Evolutionary conservation across 768 basidiomycete genomes (phyloP), one percentile per base, ranked within the genome.

Genomic region (Panus rudis): DNA sequence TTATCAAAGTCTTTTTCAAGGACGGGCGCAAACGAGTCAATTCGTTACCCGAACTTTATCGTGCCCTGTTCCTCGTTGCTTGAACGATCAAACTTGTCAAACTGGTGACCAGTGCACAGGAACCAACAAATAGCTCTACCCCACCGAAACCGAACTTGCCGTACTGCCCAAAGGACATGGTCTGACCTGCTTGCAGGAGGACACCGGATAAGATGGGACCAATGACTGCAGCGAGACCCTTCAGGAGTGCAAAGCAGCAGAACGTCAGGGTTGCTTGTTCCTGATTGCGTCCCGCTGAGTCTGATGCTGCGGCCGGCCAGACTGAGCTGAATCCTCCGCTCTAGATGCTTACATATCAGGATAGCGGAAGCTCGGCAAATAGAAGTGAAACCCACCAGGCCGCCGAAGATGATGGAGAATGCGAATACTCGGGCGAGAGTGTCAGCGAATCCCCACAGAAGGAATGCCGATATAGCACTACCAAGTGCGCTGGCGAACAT

Each of bases 381-480:
- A 10, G 10, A 10, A 10, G 28, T 10, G 10, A 30, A 4, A 28
- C 55, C n/a, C 19, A 54, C 47, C 37, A 52, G 33, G 19, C 42
- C 42, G 17, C 53, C 56, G 27, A 53, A 55, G 17, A 54, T 32
- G 19, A 53, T 24, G 1, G 49, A 47, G 33, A 54, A 53, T 41
- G 47, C 45, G 46, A 48, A 52, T 3, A 56, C 47, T 25, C 39
- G 39, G 14, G 45, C 38, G 6, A 51, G 43, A 1, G 43, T 42
- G 42, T 53, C 37, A 10, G 55, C 50, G 30, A 52, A 52, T 25
- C 49, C 53, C 49, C 49, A 57, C 4, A 54, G 42, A 14, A 48
- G 42, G 43, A 52, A 51, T 0, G 49, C 50, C 6, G 42, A 39
- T 3, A 43, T 39, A 0, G 46, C 46, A 17, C 46, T 49, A 6